Conservation (phyloP, 306 rosid species). For the Begonia peltatifolia region DNA sequence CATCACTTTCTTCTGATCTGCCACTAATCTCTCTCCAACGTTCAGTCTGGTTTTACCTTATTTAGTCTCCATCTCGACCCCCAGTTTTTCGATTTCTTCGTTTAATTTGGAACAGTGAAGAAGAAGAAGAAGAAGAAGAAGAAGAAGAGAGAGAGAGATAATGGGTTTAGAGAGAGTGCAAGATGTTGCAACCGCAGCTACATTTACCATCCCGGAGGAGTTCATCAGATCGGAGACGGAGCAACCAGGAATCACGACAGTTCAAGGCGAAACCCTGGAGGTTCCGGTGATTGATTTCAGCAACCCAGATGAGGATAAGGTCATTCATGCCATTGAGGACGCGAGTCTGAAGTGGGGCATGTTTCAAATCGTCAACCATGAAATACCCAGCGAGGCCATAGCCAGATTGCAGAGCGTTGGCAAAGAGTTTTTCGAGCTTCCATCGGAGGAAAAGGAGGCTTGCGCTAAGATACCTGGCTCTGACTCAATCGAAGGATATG, state of each 20-base stretch:
- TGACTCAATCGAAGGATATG: slow-evolving; percentile 19
- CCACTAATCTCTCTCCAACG: too few species aligned
- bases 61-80: too few species aligned
- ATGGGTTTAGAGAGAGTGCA: slow-evolving; percentile 3
- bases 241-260: slow-evolving; percentile 3
- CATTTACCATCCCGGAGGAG: slow-evolving; percentile 3
- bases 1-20: too few species aligned
- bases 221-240: slow-evolving; percentile 1
- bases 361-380: slow-evolving; percentile 36
- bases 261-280: neutral
- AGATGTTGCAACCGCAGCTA: neutral
- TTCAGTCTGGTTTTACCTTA: too few species aligned
- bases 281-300: slow-evolving; percentile 13
- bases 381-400: slow-evolving; percentile 16
- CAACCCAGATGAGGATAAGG: slow-evolving; percentile 16
- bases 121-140: too few species aligned
- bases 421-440: slow-evolving; percentile 23
- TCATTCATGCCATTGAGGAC: slow-evolving; percentile 2
- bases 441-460: slow-evolving; percentile 24
- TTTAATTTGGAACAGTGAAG: too few species aligned
- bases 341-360: slow-evolving; percentile 35
- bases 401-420: slow-evolving; percentile 18
- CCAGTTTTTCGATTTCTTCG: too few species aligned
- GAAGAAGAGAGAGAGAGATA: neutral
- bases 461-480: slow-evolving; percentile 15